Percentiles rank a stretch among this genome's conserved stretches.
Evolutionary conservation across 768 basidiomycete species (phyloP).

Genomic region (Amanita rubescens): DNA sequence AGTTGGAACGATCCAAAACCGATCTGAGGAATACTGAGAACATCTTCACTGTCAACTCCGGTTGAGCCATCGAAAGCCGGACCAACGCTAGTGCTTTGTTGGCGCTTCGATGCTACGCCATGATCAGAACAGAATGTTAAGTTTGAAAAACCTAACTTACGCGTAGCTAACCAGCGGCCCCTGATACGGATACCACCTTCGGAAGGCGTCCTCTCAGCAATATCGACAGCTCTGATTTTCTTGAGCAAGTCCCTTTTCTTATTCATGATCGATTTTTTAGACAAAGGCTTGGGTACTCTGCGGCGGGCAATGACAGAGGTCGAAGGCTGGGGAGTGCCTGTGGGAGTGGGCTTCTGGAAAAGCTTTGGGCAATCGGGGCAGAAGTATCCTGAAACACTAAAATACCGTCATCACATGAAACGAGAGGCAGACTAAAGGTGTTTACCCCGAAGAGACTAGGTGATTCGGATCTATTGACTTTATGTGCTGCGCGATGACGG

Average conservation of each 20-base stretch:
- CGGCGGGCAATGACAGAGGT: conserved; percentile 33
- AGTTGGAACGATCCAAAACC: conserved; percentile 54
- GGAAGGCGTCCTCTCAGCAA: conserved; percentile 20
- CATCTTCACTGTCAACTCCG: conserved; percentile 63
- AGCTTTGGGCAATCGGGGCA: conserved; percentile 52
- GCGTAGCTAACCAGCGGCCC: conserved; percentile 52
- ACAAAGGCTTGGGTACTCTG: conserved; percentile 31
- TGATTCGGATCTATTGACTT: conserved; percentile 51
- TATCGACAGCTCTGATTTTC: conserved; percentile 30
- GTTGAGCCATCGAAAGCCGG: conserved; percentile 53
- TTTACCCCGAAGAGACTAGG: conserved; percentile 55
- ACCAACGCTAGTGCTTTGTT: conserved; percentile 35
- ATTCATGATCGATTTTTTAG: conserved; percentile 37
- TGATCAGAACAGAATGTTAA: conserved; percentile 6
- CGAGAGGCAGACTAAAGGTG: not conserved
- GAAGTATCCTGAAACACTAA: conserved; percentile 47
- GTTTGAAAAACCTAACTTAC: conserved; percentile 23
- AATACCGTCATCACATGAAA: not conserved
- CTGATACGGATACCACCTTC: conserved; percentile 42
- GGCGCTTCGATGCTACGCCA: conserved; percentile 38
- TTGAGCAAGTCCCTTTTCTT: conserved; percentile 44
- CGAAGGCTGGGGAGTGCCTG: conserved; percentile 35
- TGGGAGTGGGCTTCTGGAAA: conserved; percentile 28
- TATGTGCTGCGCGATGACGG: conserved; percentile 36
- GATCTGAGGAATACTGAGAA: conserved; percentile 47